A percentile compares a stretch with the other conserved stretches of the same genome.
Evolutionary conservation across 1,284 basidiomycete species (phyloP).

Genomic region (Ustilago tritici): DNA sequence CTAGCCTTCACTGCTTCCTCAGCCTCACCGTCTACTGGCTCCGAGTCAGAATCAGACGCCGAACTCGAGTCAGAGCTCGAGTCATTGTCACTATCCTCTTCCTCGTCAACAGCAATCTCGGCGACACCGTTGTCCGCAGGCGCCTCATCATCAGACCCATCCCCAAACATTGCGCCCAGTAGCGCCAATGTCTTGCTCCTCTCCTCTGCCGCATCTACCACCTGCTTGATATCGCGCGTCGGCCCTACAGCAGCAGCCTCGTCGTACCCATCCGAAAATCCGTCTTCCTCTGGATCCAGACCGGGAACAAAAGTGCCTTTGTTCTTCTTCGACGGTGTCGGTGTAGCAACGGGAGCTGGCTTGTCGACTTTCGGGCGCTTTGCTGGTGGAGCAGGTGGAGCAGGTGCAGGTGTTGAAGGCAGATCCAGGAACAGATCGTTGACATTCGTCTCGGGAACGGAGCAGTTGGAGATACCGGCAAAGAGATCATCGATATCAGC

Average conservation of each 20-base stretch:
- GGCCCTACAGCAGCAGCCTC: constrained; percentile 33
- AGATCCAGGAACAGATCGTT: constrained; percentile 41
- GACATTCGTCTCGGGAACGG: constrained; percentile 3
- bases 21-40: constrained; percentile 1
- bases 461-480: constrained; percentile 3
- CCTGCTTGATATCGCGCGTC: constrained; percentile 8
- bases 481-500: constrained; percentile 45
- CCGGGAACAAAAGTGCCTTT: constrained; percentile 35
- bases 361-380: constrained; percentile 19
- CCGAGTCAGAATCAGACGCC: constrained; percentile 18
- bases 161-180: constrained; percentile 72
- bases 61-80: constrained; percentile 20
- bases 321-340: constrained; percentile 14
- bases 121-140: not conserved
- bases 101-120: constrained; percentile 2
- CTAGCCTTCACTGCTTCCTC: constrained; percentile 3
- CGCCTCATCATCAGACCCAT: constrained; percentile 73
- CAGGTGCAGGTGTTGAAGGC: constrained; percentile 5
- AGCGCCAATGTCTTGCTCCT: constrained; percentile 42
- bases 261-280: constrained; percentile 66
- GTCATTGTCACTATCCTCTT: not conserved
- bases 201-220: constrained; percentile 31
- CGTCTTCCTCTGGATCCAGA: constrained; percentile 52
- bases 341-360: not conserved
- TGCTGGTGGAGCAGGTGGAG: not conserved